Base-by-base conservation (phyloP, 1,284 basidiomycete genomes). In the Tremellales sp. region DNA sequence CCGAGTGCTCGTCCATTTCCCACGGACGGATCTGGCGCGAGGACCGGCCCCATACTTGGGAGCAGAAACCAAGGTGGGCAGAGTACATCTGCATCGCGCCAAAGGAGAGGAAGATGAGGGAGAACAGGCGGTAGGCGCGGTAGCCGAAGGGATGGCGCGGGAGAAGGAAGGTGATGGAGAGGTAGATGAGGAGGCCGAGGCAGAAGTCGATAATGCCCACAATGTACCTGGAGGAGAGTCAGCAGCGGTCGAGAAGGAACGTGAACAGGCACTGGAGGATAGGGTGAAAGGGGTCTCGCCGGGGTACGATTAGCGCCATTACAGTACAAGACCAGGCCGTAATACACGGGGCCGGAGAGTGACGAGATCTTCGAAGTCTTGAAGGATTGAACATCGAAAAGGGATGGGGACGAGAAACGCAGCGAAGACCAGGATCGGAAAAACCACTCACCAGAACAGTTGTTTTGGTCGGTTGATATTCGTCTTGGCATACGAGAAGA, bases 391-490 rank as follows among this genome's bases (percentile, higher is more conserved):
- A 22, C 27, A 49, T 14, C 27, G 24, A 48, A 19, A 22, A 19
- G 16, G 22, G 40, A 16, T 16, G 41, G 14, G 16, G 31, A 34
- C 18, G 16, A 26, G 43, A 16, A 40, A 25, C 19, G 18, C 10
- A 40, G n/a, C 18, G 10, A 32, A 32, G 28, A 25, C 10, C 2
- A 40, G 7, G 27, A 19, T 9, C 9, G 26, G 36, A 8, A 35
- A 29, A 3, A 46, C 10, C 22, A 53, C 61, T 35, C 28, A 63
- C 64, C 65, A 68, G 47, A 61, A 68, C 5, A 64, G 28, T 41
- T 61, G 57, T 40, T 68, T 68, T 1, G 61, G 61, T 2, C 53
- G 43, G 38, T 66, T 68, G 42, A 65, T 56, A 39, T 66, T 66
- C 3, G 43, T 50, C 37, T 54, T 57, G 9, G 61, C 61, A 28